Evolutionary conservation across 805 yeast genomes (phyloP).

Genomic region (Starmerella lactis-condensi): DNA sequence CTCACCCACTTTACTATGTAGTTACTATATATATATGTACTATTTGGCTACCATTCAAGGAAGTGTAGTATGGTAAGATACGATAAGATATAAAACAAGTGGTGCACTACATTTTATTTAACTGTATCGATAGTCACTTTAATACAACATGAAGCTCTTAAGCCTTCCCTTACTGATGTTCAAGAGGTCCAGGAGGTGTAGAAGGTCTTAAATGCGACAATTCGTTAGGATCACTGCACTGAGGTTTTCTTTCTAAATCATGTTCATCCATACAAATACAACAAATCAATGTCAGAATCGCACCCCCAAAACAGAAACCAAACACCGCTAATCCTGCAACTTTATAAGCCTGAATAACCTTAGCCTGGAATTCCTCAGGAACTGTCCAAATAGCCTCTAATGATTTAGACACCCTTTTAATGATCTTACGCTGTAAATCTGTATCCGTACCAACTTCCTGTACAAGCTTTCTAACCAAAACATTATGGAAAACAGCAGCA

Average conservation of each 20-base stretch:
- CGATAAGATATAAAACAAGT: not conserved
- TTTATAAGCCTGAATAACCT: conserved; percentile 30
- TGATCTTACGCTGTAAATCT: conserved; percentile 23
- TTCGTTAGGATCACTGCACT: not conserved
- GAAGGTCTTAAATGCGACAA: conserved; percentile 4
- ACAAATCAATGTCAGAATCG: conserved; percentile 26
- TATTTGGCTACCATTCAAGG: not conserved
- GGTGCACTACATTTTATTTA: too few species aligned
- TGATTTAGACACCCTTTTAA: conserved; percentile 30
- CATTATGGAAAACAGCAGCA: conserved; percentile 43
- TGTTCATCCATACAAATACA: conserved; percentile 39
- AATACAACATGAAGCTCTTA: too few species aligned
- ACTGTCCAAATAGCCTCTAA: conserved; percentile 33
- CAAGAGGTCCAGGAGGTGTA: conserved; percentile 12
- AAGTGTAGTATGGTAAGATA: not conserved
- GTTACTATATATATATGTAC: not conserved
- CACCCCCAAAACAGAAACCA: conserved; percentile 27
- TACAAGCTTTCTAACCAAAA: conserved; percentile 23
- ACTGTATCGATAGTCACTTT: too few species aligned
- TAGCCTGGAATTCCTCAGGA: conserved; percentile 29
- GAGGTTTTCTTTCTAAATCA: conserved; percentile 11
- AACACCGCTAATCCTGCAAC: conserved; percentile 35
- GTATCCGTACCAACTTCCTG: conserved; percentile 18
- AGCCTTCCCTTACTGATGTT: too few species aligned
- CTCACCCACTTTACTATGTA: not conserved